Evolutionary conservation across 2,329 filamentous ascomycete genomes (phyloP), one percentile per base, ranked within the genome.

Genomic region (Colletotrichum higginsianum): DNA sequence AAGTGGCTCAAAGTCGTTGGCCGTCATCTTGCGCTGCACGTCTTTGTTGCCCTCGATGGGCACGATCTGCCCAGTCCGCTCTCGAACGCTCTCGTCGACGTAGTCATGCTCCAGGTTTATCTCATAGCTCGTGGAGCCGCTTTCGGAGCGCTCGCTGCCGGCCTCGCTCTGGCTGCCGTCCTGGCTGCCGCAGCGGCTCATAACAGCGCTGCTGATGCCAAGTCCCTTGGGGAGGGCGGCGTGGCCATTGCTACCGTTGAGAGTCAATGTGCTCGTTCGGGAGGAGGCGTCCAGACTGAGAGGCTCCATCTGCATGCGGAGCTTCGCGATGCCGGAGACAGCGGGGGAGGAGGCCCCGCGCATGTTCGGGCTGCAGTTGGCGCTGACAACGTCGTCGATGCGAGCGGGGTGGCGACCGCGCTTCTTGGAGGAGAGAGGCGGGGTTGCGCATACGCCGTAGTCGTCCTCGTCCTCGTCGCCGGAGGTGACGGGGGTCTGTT

Each of bases 1-100:
- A 61, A 99, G 85, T 13, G 93, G 91, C 78, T 97, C 93, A 80
- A 99, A 99, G 80, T 99, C 96, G 13, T 92, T 90, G 2, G 95
- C 92, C 11, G 92, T 93, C 93, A 98, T 98, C 85, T 99, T 98
- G 74, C 93, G 90, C 73, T 86, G 80, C 77, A 86, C 78, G 76
- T 88, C 82, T 66, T 90, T 81, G 18, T 87, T 86, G 35, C 88
- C 88, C 75, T 90, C 89, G 55, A 88, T 78, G 7, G 83, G 83
- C 44, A 85, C 84, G 68, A 83, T 78, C 75, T 84, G 83, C 66
- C 80, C 80, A 47, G 82, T 79, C 61, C 82, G 83, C 63, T 85
- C 84, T 26, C 84, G 82, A 47, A 89, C 83, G 75, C 86, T 89
- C 77, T 90, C 88, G 80, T 93, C 96, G 72, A 94, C 88, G 77